Evolutionary conservation across 352 stramenopile species (phyloP), one percentile per base, ranked within the genome.

Genomic region (Phytophthora palmivora): DNA sequence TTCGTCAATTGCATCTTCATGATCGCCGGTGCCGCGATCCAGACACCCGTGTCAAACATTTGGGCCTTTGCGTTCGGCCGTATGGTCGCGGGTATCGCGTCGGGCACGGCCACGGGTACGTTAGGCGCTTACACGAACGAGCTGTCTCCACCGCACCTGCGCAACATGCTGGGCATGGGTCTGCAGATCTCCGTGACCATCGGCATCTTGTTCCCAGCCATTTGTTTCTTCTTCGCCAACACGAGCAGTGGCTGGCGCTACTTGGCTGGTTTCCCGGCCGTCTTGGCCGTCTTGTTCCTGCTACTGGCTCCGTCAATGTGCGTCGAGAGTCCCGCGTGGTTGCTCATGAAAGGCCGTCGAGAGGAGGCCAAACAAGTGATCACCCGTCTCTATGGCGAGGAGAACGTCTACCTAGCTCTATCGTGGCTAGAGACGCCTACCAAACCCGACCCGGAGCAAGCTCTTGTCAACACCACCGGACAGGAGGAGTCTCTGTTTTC

Each of bases 211-310:
- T 36, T 54, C 32, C 53, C 53, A 11, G 53, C 34, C 5, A 62
- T 62, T 41, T 58, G 50, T 37, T 58, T 58, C 53, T 62, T 62
- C 47, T 65, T 65, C 57, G 46, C 57, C 15, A 66, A 71, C 52
- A 67, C 65, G 28, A 52, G 32, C 33, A 52, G 26, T 16, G 65
- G 59, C 16, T 78, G 70, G 70, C 70, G 70, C n/a, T 72, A 76
- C 66, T 14, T 78, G 24, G 66, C 73, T 3, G 78, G 51, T 7
- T 81, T 85, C 48, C 78, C 76, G 14, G 70, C 78, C 36, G 45
- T 84, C 16, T 49, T 88, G 6, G 76, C 52, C 12, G 55, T 42
- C 0, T 22, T 81, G 11, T 81, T 82, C 54, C 58, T 85, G 18
- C n/a, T 70, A n/a, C 48, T 79, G 8, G 61, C 72, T 34, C 70